phyloP scores from a whole-genome alignment of 805 yeast genomes.

The Myxozyma nipponensis region DNA sequence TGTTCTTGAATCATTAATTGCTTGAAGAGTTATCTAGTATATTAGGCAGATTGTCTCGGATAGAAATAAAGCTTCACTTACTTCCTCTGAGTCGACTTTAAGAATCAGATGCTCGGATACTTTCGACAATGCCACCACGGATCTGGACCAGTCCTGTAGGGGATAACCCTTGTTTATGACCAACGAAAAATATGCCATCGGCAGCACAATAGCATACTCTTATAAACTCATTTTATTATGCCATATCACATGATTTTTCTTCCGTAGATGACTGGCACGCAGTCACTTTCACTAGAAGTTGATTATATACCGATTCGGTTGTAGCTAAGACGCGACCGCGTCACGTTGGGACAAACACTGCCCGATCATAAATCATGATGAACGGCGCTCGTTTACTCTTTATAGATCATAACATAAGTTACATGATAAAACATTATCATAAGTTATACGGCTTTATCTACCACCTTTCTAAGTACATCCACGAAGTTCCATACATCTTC shows the following conservation, averaged over 20 bases:
- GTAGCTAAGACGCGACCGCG: too few species aligned
- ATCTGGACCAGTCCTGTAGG: slow-evolving; percentile 25
- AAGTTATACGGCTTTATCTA: slow-evolving; percentile 30
- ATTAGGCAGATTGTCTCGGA: background rate
- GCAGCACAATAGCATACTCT: too few species aligned
- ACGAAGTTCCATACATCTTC: slow-evolving; percentile 54
- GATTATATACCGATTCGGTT: too few species aligned
- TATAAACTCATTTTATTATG: too few species aligned
- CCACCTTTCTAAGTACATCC: slow-evolving; percentile 43
- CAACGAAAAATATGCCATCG: slow-evolving; percentile 21
- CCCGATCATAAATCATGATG: too few species aligned
- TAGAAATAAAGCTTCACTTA: slow-evolving; percentile 1
- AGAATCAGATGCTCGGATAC: slow-evolving; percentile 16
- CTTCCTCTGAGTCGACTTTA: slow-evolving; percentile 9
- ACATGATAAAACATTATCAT: too few species aligned
- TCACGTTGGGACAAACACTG: too few species aligned
- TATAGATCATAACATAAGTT: too few species aligned
- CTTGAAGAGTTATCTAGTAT: background rate
- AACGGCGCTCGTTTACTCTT: too few species aligned
- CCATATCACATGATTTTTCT: too few species aligned
- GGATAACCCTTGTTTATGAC: slow-evolving; percentile 10
- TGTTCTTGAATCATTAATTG: slow-evolving; percentile 9
- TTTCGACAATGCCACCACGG: slow-evolving; percentile 13
- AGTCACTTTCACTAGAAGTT: too few species aligned
- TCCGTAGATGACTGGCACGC: too few species aligned